Conservation (phyloP, 768 basidiomycete species). For the Hygrophorus pudorinus region DNA sequence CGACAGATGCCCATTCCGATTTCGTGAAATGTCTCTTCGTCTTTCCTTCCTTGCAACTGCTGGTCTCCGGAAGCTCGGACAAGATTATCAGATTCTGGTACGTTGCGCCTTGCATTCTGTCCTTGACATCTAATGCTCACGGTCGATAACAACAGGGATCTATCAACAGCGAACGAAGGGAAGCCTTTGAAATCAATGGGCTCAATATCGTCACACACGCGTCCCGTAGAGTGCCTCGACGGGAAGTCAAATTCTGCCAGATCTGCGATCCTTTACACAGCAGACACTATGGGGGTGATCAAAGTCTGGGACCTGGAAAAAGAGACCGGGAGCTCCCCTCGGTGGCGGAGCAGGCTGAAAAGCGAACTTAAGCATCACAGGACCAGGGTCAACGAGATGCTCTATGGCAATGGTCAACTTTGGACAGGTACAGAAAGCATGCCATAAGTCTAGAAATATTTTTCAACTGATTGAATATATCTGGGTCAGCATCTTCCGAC, state of each 20-base stretch:
- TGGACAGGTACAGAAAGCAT: slow-evolving; percentile 65
- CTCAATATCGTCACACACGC: slow-evolving; percentile 74
- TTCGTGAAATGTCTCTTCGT: slow-evolving; percentile 84
- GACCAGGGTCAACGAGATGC: slow-evolving; percentile 72
- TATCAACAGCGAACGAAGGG: slow-evolving; percentile 33
- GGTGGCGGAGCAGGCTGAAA: slow-evolving; percentile 42
- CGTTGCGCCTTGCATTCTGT: slow-evolving; percentile 13
- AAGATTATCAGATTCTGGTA: slow-evolving; percentile 84
- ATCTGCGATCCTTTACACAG: slow-evolving; percentile 59
- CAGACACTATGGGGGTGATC: slow-evolving; percentile 88
- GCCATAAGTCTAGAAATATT: neutral
- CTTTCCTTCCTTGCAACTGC: slow-evolving; percentile 50
- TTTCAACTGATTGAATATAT: neutral
- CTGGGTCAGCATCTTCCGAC: slow-evolving; percentile 70
- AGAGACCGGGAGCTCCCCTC: slow-evolving; percentile 23
- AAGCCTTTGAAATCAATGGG: slow-evolving; percentile 43
- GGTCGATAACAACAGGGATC: slow-evolving; percentile 41
- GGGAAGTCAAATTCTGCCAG: slow-evolving; percentile 38
- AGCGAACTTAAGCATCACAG: slow-evolving; percentile 65
- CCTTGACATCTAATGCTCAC: neutral
- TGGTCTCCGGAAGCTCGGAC: slow-evolving; percentile 87
- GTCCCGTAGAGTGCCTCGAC: slow-evolving; percentile 76
- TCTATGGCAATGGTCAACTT: slow-evolving; percentile 56
- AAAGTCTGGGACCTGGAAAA: slow-evolving; percentile 67
- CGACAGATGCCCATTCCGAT: slow-evolving; percentile 74